Evolutionary conservation across 768 basidiomycete species (phyloP).

Genomic region (Lactarius indigo): DNA sequence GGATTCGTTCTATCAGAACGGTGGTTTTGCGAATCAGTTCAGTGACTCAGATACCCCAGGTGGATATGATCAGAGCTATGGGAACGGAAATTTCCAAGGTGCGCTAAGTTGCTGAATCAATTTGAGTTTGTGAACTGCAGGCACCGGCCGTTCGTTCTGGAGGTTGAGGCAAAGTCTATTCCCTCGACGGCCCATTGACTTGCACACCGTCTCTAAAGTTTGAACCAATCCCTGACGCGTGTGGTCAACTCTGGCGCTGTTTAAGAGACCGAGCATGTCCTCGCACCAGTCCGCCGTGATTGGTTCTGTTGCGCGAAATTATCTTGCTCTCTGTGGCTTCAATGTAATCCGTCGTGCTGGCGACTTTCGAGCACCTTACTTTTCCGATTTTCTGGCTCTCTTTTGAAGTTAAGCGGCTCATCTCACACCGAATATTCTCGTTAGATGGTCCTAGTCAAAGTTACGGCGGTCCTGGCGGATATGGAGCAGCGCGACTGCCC

Average conservation of each 20-base stretch:
- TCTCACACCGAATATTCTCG: constrained; percentile 34
- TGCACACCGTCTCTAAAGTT: constrained; percentile 16
- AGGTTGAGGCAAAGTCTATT: constrained; percentile 17
- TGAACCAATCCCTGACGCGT: constrained; percentile 5
- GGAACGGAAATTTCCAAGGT: constrained; percentile 67
- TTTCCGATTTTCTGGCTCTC: constrained; percentile 22
- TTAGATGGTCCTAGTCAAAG: constrained; percentile 61
- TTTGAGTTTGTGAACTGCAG: constrained; percentile 24
- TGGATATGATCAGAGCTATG: constrained; percentile 55
- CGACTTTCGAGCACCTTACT: background rate
- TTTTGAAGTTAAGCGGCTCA: constrained; percentile 22
- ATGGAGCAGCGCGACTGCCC: constrained; percentile 36
- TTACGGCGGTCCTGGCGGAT: constrained; percentile 48
- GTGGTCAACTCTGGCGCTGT: constrained; percentile 14
- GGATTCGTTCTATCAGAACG: constrained; percentile 68
- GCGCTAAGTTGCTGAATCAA: constrained; percentile 53
- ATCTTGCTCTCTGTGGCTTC: constrained; percentile 6
- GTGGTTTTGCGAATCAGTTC: constrained; percentile 56
- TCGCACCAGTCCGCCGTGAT: background rate
- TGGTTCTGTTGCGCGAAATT: constrained; percentile 13
- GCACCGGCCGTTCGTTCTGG: constrained; percentile 16
- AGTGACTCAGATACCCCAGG: constrained; percentile 43
- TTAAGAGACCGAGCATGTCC: constrained; percentile 17
- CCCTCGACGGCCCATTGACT: constrained; percentile 10
- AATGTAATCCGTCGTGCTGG: constrained; percentile 10